phyloP scores from a whole-genome alignment of 306 rosid genomes.

The Clitoria ternatea region DNA sequence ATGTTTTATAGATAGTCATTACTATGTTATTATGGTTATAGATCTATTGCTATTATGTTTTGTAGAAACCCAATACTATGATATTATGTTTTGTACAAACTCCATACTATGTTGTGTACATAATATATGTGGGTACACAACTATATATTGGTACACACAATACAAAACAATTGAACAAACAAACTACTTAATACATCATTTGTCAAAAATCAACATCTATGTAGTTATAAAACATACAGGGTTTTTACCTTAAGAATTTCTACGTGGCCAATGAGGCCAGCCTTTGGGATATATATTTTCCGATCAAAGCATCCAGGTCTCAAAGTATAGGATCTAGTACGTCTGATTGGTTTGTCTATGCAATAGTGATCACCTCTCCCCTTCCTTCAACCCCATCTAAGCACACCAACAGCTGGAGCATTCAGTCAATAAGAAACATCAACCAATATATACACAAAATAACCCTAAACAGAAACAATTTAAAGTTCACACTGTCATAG shows the following conservation, averaged over 20 bases:
- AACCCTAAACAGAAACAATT: neutral
- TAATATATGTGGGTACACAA: too few species aligned
- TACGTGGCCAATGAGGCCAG: slow-evolving; percentile 86
- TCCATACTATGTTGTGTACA: too few species aligned
- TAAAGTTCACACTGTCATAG: neutral
- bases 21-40: too few species aligned
- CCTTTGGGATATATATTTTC: slow-evolving; percentile 88
- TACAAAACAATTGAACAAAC: neutral
- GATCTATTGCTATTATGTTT: too few species aligned
- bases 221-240: neutral
- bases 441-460: slow-evolving; percentile 13
- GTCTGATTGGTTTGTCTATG: slow-evolving; percentile 95
- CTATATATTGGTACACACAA: too few species aligned
- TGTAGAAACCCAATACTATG: too few species aligned
- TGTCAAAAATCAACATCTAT: slow-evolving; percentile 12
- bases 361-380: slow-evolving; percentile 96
- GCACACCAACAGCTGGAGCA: slow-evolving; percentile 84
- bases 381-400: slow-evolving; percentile 99
- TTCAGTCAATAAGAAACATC: slow-evolving; percentile 33
- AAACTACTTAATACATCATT: neutral
- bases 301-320: slow-evolving; percentile 98
- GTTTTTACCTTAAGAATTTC: slow-evolving; percentile 78
- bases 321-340: slow-evolving; percentile 91
- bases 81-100: too few species aligned
- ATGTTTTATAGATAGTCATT: too few species aligned